Evolutionary conservation across 176 grass and related monocot genomes (phyloP).

Genomic region (Oryza meridionalis): DNA sequence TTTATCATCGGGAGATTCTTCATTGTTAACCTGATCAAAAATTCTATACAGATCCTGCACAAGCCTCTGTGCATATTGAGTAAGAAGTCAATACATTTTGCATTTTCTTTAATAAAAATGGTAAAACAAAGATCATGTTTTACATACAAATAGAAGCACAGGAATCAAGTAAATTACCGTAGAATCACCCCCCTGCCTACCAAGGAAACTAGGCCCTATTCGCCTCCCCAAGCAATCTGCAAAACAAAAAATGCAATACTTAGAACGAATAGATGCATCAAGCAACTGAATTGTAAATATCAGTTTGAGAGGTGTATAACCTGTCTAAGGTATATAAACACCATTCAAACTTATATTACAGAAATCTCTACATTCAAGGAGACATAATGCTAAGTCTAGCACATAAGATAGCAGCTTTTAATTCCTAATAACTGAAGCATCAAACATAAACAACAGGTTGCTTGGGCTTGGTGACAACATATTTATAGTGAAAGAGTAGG

Average conservation of each 20-base stretch:
- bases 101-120: constrained; percentile 27
- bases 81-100: constrained; percentile 34
- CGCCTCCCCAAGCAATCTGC: constrained; percentile 91
- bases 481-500: neutral
- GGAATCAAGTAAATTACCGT: constrained; percentile 47
- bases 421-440: neutral
- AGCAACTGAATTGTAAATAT: constrained; percentile 9
- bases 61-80: constrained; percentile 62
- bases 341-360: constrained; percentile 2
- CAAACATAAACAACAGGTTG: neutral
- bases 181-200: constrained; percentile 73
- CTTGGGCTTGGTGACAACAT: constrained; percentile 4
- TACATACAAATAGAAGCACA: constrained; percentile 30
- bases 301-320: neutral
- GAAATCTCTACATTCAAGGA: neutral
- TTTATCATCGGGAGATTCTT: constrained; percentile 54
- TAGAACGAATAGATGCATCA: constrained; percentile 22
- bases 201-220: constrained; percentile 89
- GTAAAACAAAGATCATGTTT: constrained; percentile 27
- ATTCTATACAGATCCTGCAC: constrained; percentile 85
- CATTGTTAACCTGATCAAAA: constrained; percentile 78
- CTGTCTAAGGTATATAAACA: neutral
- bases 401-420: neutral
- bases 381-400: neutral
- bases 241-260: constrained; percentile 30